Base-by-base conservation (phyloP, 148 eudicot genomes). In the Talinum fruticosum region DNA sequence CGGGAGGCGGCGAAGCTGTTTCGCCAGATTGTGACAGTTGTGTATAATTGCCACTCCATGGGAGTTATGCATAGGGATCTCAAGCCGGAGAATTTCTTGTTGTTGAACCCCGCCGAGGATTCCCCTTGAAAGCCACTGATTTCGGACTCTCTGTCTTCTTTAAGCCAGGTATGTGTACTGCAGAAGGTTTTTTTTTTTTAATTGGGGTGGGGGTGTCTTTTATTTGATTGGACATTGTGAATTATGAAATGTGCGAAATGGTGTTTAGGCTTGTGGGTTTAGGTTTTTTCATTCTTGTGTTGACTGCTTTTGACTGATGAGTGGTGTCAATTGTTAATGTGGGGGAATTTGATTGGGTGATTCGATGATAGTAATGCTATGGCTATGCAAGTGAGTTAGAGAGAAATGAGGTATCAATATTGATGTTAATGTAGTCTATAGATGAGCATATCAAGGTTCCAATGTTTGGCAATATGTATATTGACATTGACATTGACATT, bases 61-160 rank as follows among this genome's bases (percentile, higher is more conserved):
- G 98, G 97, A 6, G 98, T 95, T 75, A 90, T 95, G 91, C 98
- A 94, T 78, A 77, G 98, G 78, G 98, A 95, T 83, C 90, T 95
- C 75, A 95, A 95, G 62, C 99, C 99, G 2, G 99, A 95, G 85
- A 95, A 95, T 72, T 95, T 95, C 85, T 80, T 95, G 91, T 71
- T 95, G 10, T 81, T 92, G 84, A 89, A 84, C 35, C 13, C 62
- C 2, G 87, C 79, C 30, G 97, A 95, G 49, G 79, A 87, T 79
- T 91, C 99, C 99, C 99, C 0, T 79, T 95, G 82, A 92, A 95
- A 79, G 99, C 99, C 37, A 95, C 96, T 70, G 99, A 95, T 83
- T 95, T 95, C 68, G 99, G 99, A 8, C 85, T 95, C 8, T 95
- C 99, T 1, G 90, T 90, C 21, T 95, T 95, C 76, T 92, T 88